Evolutionary conservation across 23 red algal species (phyloP), one percentile per base, ranked within the genome.

Genomic region (Gracilaria caudata): DNA sequence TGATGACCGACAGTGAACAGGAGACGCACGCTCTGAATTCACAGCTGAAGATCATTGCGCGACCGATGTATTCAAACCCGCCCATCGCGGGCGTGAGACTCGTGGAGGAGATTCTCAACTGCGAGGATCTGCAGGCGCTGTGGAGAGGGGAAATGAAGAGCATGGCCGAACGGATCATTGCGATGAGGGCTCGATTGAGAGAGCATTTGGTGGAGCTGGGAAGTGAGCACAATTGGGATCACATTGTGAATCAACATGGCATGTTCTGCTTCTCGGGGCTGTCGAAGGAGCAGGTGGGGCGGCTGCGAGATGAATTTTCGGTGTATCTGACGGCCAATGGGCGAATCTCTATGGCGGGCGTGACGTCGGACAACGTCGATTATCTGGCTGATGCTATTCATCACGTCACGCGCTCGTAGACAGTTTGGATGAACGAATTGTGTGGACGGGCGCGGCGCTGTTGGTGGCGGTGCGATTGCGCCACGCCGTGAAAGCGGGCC

Each of bases 231-330:
- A 66, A 92, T 40, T 98, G 95, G 95, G 63, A 68, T 16, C 95
- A 94, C 54, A 91, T 98, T 57, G 89, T 83, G 9, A 78, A 88
- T 23, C 95, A 98, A 59, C 88, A 93, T 57, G 95, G 95, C 20
- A 98, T 98, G 95, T 98, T 98, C 71, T 94, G 86, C 30, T 98
- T 86, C 37, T 92, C 91, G 26, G 95, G 95, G 8, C 56, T 98
- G 4, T 49, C 59, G 20, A 65, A 79, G 35, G 64, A 92, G 54
- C 86, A 94, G 47, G 95, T 98, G 39, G 82, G 64, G 11, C 58
- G 45, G 51, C 70, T 98, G 40, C 51, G 73, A 35, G 51, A 76
- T 17, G 63, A 92, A 44, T 84, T 64, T 40, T 82, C 84, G 0
- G 89, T 98, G 13, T 98, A 94, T 68, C 82, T 98, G 1, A 98